Conservation (phyloP, 148 eudicot species). For the Limonium bicolor region DNA sequence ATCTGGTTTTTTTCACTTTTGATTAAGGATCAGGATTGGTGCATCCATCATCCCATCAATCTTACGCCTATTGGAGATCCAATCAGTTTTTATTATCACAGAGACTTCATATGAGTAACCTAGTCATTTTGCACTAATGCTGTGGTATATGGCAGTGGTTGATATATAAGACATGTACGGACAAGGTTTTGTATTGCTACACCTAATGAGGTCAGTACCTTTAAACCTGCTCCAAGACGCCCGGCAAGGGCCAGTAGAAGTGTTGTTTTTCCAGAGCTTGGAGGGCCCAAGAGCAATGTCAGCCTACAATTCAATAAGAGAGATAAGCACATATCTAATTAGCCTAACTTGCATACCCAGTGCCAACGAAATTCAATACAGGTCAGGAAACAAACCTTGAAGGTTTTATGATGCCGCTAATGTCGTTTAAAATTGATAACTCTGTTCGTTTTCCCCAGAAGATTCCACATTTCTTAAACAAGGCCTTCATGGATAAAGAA, state of each 20-base stretch:
- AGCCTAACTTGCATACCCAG: neutral
- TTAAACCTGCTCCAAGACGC: constrained; percentile 44
- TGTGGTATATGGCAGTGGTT: no score
- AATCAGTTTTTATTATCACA: no score
- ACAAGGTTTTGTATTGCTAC: no score
- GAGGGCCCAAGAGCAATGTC: constrained; percentile 92
- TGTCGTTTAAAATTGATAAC: constrained; percentile 51
- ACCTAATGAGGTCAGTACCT: no score
- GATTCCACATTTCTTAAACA: constrained; percentile 39
- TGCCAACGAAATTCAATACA: neutral
- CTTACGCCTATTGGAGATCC: no score
- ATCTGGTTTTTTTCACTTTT: no score
- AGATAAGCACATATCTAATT: neutral
- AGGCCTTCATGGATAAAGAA: constrained; percentile 26
- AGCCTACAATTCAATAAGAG: constrained; percentile 23
- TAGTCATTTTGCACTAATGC: no score
- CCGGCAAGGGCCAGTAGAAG: constrained; percentile 88
- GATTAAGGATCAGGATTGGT: no score
- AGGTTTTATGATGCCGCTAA: constrained; percentile 71
- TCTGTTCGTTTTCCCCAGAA: constrained; percentile 39
- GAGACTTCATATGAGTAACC: no score
- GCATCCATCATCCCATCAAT: no score
- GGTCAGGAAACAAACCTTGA: constrained; percentile 34
- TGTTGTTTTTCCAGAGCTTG: constrained; percentile 93
- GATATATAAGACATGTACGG: no score